Percentiles rank a stretch among this genome's conserved stretches.
These are phyloP conservation scores for Saccharomycopsis oosterbeekiorum DNA, from an alignment of 805 yeast genomes.

Conservation along the genomic window DNA sequence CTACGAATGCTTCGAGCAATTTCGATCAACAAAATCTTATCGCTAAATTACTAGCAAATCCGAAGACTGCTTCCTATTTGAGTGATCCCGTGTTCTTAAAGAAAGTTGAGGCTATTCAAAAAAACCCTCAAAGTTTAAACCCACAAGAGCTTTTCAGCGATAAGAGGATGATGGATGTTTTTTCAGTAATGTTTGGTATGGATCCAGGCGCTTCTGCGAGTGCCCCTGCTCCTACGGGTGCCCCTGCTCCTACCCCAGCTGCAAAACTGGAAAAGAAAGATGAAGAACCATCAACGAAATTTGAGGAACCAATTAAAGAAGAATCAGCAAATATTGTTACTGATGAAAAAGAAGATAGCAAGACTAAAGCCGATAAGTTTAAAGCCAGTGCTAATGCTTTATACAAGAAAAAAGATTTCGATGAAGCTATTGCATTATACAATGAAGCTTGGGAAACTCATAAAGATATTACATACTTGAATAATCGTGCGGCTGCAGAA, in stretches of 20 bases:
- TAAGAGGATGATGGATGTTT: constrained; percentile 78
- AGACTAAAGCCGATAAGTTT: constrained; percentile 50
- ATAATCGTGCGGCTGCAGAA: constrained; percentile 97
- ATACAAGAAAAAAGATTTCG: constrained; percentile 82
- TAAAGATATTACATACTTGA: constrained; percentile 85
- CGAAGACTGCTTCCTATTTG: constrained; percentile 80
- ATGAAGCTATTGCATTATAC: constrained; percentile 83
- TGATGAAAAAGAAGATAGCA: constrained; percentile 25
- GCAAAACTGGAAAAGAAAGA: constrained; percentile 20
- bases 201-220: constrained; percentile 32
- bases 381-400: constrained; percentile 81
- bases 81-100: constrained; percentile 77
- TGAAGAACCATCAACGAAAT: constrained; percentile 20
- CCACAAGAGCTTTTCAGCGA: constrained; percentile 62
- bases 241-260: constrained; percentile 24
- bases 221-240: constrained; percentile 21
- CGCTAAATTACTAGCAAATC: constrained; percentile 66
- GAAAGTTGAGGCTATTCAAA: constrained; percentile 50
- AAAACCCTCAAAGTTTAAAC: constrained; percentile 63
- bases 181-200: constrained; percentile 80
- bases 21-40: constrained; percentile 56
- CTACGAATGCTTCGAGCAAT: constrained; percentile 39
- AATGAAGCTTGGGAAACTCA: constrained; percentile 73
- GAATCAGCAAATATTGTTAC: constrained; percentile 21
- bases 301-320: constrained; percentile 22